Base-by-base conservation (phyloP, 768 basidiomycete species). In the Daedalea quercina region DNA sequence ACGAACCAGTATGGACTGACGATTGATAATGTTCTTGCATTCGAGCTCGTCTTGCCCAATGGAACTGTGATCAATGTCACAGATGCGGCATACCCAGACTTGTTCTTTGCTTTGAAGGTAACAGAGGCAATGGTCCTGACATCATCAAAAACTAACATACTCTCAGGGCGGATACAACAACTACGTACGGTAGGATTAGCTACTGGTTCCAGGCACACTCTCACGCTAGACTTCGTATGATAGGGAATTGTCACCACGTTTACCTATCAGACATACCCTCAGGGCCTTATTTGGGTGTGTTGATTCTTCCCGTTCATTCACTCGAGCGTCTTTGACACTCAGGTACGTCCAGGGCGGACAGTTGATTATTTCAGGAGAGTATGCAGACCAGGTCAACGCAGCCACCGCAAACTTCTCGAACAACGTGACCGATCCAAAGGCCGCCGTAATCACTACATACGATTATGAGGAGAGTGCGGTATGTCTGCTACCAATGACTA, bases 161-260 rank as follows among this genome's bases (percentile, higher is more conserved):
- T 13, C 9, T 12, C 51, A 83, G 79, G 84, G 84, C 26, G 83
- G 82, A 9, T 62, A 71, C 56, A 84, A 86, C 56, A 86, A 85
- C 56, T 84, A 81, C 54, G 75, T 75, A 40, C n/a, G 52, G 9
- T 65, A 49, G 8, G 33, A 20, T 20, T 15, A 12, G 23, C 13
- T 25, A 26, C 8, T 13, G 8, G 12, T 15, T n/a, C 28, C 35
- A 19, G n/a, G 25, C 48, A 31, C 9, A 50, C 23, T 9, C n/a
- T 8, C 42, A 23, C n/a, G 50, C 12, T 26, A 28, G 24, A 17
- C 7, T 23, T 11, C 22, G 7, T 23, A 3, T 47, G 9, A 34
- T 31, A 76, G 74, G 84, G 84, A 0, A 77, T 85, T 34, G 80
- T 85, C 3, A 85, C 83, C 0, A 72, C 65, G 42, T 79, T 85